These are phyloP conservation scores for Cephaloascus albidus DNA, from an alignment of 805 yeast species.

Conservation along the genomic window DNA sequence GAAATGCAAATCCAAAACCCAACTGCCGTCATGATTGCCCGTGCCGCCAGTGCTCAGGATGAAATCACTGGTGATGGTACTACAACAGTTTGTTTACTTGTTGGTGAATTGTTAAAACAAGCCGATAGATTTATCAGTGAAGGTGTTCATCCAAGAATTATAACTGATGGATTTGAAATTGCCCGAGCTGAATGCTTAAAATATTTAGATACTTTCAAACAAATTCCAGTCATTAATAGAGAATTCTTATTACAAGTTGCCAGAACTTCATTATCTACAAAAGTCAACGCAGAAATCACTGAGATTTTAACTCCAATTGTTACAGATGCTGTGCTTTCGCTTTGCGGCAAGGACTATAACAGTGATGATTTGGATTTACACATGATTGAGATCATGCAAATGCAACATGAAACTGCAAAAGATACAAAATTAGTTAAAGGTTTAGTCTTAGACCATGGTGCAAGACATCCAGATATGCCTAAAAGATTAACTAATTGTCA, in stretches of 20 bases:
- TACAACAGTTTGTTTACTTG: slow-evolving; percentile 87
- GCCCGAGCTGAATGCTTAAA: slow-evolving; percentile 73
- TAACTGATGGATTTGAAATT: slow-evolving; percentile 90
- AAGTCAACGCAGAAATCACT: slow-evolving; percentile 68
- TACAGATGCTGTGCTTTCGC: slow-evolving; percentile 88
- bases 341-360: slow-evolving; percentile 32
- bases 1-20: slow-evolving; percentile 77
- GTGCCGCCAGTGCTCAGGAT: slow-evolving; percentile 98
- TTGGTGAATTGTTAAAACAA: slow-evolving; percentile 90
- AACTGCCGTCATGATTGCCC: slow-evolving; percentile 51
- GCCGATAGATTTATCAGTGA: slow-evolving; percentile 87
- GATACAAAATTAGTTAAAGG: slow-evolving; percentile 83
- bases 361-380: slow-evolving; percentile 69
- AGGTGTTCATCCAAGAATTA: slow-evolving; percentile 92
- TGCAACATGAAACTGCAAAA: slow-evolving; percentile 86
- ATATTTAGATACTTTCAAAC: slow-evolving; percentile 60
- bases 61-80: slow-evolving; percentile 99
- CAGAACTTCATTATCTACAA: slow-evolving; percentile 79
- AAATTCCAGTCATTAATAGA: slow-evolving; percentile 49
- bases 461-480: slow-evolving; percentile 99
- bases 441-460: slow-evolving; percentile 94
- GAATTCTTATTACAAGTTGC: slow-evolving; percentile 90
- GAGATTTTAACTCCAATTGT: slow-evolving; percentile 87
- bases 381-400: slow-evolving; percentile 97
- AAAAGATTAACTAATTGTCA: slow-evolving; percentile 73